These are phyloP conservation scores for Suillus plorans DNA, from an alignment of 768 basidiomycete species.

Conservation along the genomic window DNA sequence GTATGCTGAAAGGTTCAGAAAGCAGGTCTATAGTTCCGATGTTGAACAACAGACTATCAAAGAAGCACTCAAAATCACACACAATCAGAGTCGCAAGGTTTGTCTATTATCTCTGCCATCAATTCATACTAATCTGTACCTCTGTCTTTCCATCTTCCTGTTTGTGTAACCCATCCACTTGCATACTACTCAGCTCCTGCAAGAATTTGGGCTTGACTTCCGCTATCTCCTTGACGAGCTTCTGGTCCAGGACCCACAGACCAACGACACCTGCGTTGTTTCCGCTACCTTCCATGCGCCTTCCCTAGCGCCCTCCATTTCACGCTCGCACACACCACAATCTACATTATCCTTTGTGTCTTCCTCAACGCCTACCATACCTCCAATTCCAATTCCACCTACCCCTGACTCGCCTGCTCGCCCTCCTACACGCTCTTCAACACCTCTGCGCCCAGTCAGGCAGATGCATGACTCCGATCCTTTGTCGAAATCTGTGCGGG, in stretches of 20 bases:
- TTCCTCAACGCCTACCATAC: conserved; percentile 4
- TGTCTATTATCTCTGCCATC: conserved; percentile 11
- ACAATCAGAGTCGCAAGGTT: conserved; percentile 83
- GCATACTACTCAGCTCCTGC: conserved; percentile 56
- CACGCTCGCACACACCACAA: conserved; percentile 18
- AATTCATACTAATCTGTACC: background rate
- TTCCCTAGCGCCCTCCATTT: conserved; percentile 24
- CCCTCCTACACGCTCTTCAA: conserved; percentile 26
- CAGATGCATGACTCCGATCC: conserved; percentile 27
- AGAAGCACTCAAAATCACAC: conserved; percentile 76
- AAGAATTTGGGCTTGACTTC: conserved; percentile 94
- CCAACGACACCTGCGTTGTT: conserved; percentile 32
- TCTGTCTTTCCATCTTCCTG: background rate
- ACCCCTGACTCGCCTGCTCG: conserved; percentile 27
- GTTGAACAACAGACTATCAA: conserved; percentile 68
- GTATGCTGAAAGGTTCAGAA: conserved; percentile 83
- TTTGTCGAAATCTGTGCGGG: conserved; percentile 21
- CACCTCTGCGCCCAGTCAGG: conserved; percentile 14
- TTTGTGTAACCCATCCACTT: conserved; percentile 1
- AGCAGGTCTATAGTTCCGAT: conserved; percentile 88
- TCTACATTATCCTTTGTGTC: conserved; percentile 8
- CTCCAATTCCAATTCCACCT: conserved; percentile 18
- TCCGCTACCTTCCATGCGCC: conserved; percentile 15
- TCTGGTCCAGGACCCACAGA: conserved; percentile 51
- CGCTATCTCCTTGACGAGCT: conserved; percentile 85